Evolutionary conservation across 2,329 filamentous ascomycete species (phyloP), one percentile per base, ranked within the genome.

Genomic region (Fusarium sp.): DNA sequence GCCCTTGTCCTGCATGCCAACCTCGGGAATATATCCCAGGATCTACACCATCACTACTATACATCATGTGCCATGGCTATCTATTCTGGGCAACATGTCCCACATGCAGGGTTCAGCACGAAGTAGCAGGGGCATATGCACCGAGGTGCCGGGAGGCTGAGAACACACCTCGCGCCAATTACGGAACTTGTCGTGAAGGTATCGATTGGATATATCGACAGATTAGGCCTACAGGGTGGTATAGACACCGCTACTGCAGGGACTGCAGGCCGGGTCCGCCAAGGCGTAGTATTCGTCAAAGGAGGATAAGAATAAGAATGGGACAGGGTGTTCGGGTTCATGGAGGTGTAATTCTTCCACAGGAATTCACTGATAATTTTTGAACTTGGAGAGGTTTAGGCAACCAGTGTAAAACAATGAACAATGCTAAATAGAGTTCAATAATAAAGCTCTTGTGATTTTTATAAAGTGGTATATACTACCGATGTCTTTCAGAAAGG

Each of bases 81-180:
- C 51, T 70, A 11, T 61, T 67, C 24, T 70, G 36, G 54, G 67
- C 54, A 28, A 28, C 15, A 15, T 70, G 67, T 24, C 67, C 67
- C 14, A 49, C 33, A 17, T 70, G 67, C 34, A 10, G 17, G 4
- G 10, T 39, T 9, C 19, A 46, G 24, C 67, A 70, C 3, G 67
- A 70, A 34, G 31, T 68, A 6, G 42, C 62, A 3, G 55, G 63
- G 46, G 63, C 51, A 21, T 54, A 47, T 13, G 28, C 33, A n/a
- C 53, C 57, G 33, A 69, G 67, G 49, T 69, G 67, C 22, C 15
- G 33, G 5, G 52, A 59, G 24, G 67, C 62, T 3, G 39, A 63
- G 7, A 28, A 46, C 11, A 28, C 62, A 11, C 49, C 36, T 5
- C 3, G 22, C 1, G 21, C 53, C 9, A 34, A 24, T 1, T 70